Conservation (phyloP, 1,284 basidiomycete species). For the Trametes hirsuta region DNA sequence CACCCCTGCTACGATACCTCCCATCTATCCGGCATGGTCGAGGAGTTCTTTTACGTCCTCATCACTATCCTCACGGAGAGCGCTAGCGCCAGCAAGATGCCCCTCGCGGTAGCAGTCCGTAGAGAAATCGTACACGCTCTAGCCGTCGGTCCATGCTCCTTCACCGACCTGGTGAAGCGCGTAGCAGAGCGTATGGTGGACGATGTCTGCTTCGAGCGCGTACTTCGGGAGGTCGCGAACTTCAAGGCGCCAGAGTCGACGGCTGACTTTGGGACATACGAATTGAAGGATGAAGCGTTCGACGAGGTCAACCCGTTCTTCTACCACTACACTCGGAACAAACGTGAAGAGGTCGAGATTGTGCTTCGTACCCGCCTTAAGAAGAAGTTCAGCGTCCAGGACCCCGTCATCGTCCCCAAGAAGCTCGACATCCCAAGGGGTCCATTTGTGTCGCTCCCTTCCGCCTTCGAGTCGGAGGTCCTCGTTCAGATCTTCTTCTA, state of each 20-base stretch:
- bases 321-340: conserved; percentile 94
- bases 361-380: conserved; percentile 72
- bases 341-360: conserved; percentile 91
- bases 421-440: conserved; percentile 66
- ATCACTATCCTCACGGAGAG: conserved; percentile 89
- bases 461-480: conserved; percentile 66
- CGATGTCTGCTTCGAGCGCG: conserved; percentile 82
- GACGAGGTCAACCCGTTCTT: conserved; percentile 96
- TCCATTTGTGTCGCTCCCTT: conserved; percentile 65
- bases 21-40: conserved; percentile 85
- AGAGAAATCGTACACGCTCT: conserved; percentile 92
- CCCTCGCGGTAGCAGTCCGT: conserved; percentile 69
- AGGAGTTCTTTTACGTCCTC: conserved; percentile 90
- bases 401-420: conserved; percentile 79
- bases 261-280: conserved; percentile 84
- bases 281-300: conserved; percentile 83
- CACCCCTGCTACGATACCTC: conserved; percentile 69
- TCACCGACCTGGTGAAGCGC: conserved; percentile 91
- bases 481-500: conserved; percentile 81
- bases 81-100: conserved; percentile 74
- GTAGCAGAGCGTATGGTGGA: conserved; percentile 91
- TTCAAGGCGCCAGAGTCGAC: conserved; percentile 84
- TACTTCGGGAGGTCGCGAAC: conserved; percentile 79
- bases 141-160: conserved; percentile 86
- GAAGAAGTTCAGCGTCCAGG: conserved; percentile 62